Conservation (phyloP, 768 basidiomycete species). For the Lentinula aciculospora region DNA sequence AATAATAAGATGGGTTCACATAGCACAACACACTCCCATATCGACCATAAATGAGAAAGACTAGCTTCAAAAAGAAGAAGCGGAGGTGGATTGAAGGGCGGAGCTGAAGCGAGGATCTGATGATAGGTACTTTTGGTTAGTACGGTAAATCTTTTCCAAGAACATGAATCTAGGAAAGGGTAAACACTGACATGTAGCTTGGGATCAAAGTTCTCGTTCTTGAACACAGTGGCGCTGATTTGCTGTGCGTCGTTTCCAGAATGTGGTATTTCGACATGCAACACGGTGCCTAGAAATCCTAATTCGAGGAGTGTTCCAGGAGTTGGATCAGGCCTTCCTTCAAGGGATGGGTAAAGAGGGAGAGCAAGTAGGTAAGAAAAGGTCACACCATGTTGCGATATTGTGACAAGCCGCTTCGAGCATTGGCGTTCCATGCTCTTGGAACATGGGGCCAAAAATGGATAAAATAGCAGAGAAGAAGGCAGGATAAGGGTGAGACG, state of each 20-base stretch:
- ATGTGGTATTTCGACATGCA: slow-evolving; percentile 69
- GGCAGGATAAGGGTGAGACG: slow-evolving; percentile 75
- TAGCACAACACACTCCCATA: slow-evolving; percentile 92
- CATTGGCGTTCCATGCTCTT: slow-evolving; percentile 70
- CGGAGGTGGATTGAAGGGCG: slow-evolving; percentile 53
- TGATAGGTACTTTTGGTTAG: slow-evolving; percentile 4
- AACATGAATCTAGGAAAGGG: neutral
- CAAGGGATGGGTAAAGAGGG: slow-evolving; percentile 19
- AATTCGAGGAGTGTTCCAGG: slow-evolving; percentile 69
- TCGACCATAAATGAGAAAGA: slow-evolving; percentile 67
- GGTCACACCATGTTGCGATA: slow-evolving; percentile 73
- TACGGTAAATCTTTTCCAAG: neutral
- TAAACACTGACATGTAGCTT: slow-evolving; percentile 37
- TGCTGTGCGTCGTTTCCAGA: slow-evolving; percentile 64
- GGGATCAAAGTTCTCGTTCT: slow-evolving; percentile 48
- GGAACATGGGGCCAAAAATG: slow-evolving; percentile 71
- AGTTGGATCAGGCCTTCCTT: slow-evolving; percentile 74
- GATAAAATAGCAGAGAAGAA: slow-evolving; percentile 67
- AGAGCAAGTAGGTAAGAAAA: slow-evolving; percentile 4
- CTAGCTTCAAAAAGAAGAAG: slow-evolving; percentile 59
- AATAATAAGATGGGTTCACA: slow-evolving; percentile 89
- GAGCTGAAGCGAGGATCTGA: slow-evolving; percentile 65
- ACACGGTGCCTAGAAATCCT: slow-evolving; percentile 75
- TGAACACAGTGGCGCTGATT: slow-evolving; percentile 46
- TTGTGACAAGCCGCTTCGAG: slow-evolving; percentile 84